Percentiles rank a stretch among this genome's conserved stretches.
Conservation (phyloP, 805 yeast species). For the Saturnispora bothae region DNA sequence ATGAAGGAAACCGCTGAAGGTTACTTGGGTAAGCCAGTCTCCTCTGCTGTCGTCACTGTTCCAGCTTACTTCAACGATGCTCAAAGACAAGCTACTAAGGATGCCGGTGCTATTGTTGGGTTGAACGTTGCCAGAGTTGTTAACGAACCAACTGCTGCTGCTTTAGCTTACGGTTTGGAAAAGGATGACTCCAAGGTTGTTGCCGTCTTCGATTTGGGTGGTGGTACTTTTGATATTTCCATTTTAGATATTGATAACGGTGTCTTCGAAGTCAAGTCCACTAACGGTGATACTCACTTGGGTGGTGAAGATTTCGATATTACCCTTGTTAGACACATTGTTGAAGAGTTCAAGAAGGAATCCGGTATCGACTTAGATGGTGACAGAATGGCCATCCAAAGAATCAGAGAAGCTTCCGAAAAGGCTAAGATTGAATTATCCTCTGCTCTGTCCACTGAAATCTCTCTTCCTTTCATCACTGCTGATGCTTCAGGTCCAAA, state of each 20-base stretch:
- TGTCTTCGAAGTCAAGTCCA: slow-evolving; percentile 94
- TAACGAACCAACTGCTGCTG: slow-evolving; percentile 90
- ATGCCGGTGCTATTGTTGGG: slow-evolving; percentile 96
- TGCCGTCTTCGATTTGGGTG: slow-evolving; percentile 96
- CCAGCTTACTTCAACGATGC: slow-evolving; percentile 89
- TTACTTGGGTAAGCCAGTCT: slow-evolving; percentile 75
- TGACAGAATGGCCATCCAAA: slow-evolving; percentile 53
- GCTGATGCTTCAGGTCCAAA: slow-evolving; percentile 30
- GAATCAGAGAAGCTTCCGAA: slow-evolving; percentile 74
- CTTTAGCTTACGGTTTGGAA: slow-evolving; percentile 90
- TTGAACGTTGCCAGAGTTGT: slow-evolving; percentile 82
- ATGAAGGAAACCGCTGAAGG: slow-evolving; percentile 98
- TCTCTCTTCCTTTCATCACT: slow-evolving; percentile 61
- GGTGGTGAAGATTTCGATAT: slow-evolving; percentile 94
- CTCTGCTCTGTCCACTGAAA: slow-evolving; percentile 48
- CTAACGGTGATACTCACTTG: slow-evolving; percentile 91
- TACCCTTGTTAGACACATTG: slow-evolving; percentile 65
- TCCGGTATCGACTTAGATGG: slow-evolving; percentile 43
- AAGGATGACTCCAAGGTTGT: slow-evolving; percentile 48
- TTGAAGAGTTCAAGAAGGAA: slow-evolving; percentile 45
- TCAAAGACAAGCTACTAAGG: slow-evolving; percentile 90
- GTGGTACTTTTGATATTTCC: slow-evolving; percentile 97
- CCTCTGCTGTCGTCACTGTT: slow-evolving; percentile 85
- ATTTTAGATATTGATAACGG: slow-evolving; percentile 95
- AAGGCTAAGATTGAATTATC: slow-evolving; percentile 67